Evolutionary conservation across 139 green algal species (phyloP), one percentile per base, ranked within the genome.

Genomic region (Chloropicon primus): DNA sequence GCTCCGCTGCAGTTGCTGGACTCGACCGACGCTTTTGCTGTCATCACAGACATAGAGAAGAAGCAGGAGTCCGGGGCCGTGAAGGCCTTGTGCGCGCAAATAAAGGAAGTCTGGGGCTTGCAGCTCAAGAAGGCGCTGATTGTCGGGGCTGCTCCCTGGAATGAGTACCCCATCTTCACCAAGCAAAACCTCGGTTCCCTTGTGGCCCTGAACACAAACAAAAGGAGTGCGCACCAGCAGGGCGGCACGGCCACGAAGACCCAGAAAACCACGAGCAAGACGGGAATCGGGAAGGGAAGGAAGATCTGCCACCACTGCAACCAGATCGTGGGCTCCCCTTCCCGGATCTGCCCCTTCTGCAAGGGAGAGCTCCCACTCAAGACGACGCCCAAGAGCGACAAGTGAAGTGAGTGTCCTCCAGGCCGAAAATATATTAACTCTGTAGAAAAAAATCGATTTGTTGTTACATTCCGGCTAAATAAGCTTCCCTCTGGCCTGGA

Each of bases 301-400:
- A 82, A 82, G 74, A 28, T 79, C 21, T 82, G 78, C 28, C 72
- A 29, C 25, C 27, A 71, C 24, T 82, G 78, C 74, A 24, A 54
- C 28, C 25, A 27, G 21, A 53, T 79, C 2, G 73, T 79, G 1
- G 78, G 78, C 1, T 82, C 78, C 21, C 78, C 78, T 22, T 78
- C 78, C 29, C 78, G 78, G 24, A 41, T 82, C 23, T 82, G 78
- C 73, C 78, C 78, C 1, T 74, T 78, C 72, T 82, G 78, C 74
- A 74, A 79, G 26, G 74, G 72, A 1, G 28, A 17, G 1, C 27
- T 82, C 24, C 78, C 78, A 26, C 72, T 79, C 73, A 82, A 82
- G 72, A 75, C 72, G 25, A 28, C 24, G 25, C 25, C 25, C 10
- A 75, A 75, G 72, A 75, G 25, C 24, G 25, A 27, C 5, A 5